phyloP scores from a whole-genome alignment of 2,329 filamentous ascomycete genomes.

The Stagonosporopsis tanaceti region DNA sequence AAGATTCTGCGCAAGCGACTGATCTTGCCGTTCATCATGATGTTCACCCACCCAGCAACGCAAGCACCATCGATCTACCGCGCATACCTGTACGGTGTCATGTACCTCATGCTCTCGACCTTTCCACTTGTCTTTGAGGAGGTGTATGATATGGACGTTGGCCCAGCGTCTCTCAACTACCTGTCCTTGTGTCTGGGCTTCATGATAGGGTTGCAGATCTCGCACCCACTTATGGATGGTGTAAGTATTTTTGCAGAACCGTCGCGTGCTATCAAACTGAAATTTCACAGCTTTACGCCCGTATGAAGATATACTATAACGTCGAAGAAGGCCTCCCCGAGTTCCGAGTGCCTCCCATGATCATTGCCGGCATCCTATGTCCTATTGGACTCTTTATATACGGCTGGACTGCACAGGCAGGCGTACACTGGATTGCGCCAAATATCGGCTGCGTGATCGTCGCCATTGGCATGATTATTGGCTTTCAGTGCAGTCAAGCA shows the following conservation, averaged over 20 bases:
- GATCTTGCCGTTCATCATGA: constrained; percentile 57
- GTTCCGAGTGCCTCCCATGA: constrained; percentile 62
- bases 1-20: constrained; percentile 39
- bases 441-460: constrained; percentile 61
- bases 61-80: constrained; percentile 63
- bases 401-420: constrained; percentile 63
- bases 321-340: constrained; percentile 49
- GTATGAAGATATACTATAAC: constrained; percentile 32
- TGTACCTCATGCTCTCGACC: constrained; percentile 70
- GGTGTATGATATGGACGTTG: constrained; percentile 63
- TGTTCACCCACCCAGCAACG: constrained; percentile 67
- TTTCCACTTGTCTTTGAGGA: constrained; percentile 66
- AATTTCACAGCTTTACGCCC: constrained; percentile 31
- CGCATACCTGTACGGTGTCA: constrained; percentile 66
- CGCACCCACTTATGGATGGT: constrained; percentile 57
- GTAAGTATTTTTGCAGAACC: constrained; percentile 21
- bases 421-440: constrained; percentile 64
- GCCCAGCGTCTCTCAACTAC: constrained; percentile 69
- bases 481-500: constrained; percentile 66
- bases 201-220: constrained; percentile 54
- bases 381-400: constrained; percentile 58
- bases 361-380: constrained; percentile 62
- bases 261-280: not conserved
- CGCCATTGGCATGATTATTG: constrained; percentile 57
- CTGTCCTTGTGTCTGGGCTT: constrained; percentile 69